Base-by-base conservation (phyloP, 2,329 filamentous ascomycete species). In the Cladorrhinum sp. region DNA sequence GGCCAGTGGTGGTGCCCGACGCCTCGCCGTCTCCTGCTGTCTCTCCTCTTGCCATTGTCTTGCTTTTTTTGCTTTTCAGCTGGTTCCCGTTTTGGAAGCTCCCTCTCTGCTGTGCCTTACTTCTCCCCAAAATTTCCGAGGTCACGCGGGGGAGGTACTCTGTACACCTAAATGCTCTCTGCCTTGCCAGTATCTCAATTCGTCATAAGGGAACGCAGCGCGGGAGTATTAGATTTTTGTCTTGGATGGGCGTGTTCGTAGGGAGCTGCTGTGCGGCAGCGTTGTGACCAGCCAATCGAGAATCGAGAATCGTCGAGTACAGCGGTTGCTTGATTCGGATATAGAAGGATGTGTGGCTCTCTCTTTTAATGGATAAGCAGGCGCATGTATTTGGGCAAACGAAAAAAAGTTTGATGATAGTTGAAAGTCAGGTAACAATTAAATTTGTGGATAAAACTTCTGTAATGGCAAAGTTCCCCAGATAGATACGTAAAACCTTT, bases 1-100 rank as follows among this genome's bases (percentile, higher is more conserved):
- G 81, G 81, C 75, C 74, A 36, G 32, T 12, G 71, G 73, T 72
- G n/a, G 20, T 22, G 66, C 75, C 72, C 66, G 77, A 75, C 73
- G 77, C 73, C 74, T 77, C 79, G 72, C 80, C 77, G 67, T 82
- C 65, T 59, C 32, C 32, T 5, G 32, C 32, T 36, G 32, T 13
- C 9, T 56, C 59, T 38, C 66, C 66, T 36, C 55, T 66, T 27
- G 62, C 65, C 65, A 68, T 67, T 53, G 45, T 59, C 18, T 45
- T n/a, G 20, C 29, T 13, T 6, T 32, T 32, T 32, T 6, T 32
- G 6, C 13, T 32, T 32, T 32, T 32, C 13, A 32, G 29, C 7
- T 6, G 29, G 29, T n/a, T n/a, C n/a, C 32, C 32, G 4, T 36
- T 36, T 36, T 36, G 41, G n/a, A n/a, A n/a, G 41, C 8, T 13